Evolutionary conservation across 2,329 filamentous ascomycete genomes (phyloP), one percentile per base, ranked within the genome.

Genomic region (Aspergillus japonicus): DNA sequence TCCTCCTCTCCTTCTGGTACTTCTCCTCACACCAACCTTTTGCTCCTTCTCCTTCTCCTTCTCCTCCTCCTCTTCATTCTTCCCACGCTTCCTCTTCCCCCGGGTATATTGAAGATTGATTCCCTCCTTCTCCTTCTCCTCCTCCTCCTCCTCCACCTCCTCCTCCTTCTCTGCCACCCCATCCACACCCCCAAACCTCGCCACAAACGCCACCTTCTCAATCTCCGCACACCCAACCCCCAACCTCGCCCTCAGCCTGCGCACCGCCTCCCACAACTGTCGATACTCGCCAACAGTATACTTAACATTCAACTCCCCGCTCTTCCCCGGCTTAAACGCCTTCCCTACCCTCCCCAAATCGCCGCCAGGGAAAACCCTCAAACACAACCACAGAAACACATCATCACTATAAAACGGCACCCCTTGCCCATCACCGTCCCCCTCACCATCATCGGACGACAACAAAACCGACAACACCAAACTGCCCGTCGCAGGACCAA

Each of bases 391-490:
- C 10, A 72, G 63, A 54, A 69, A 80, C 23, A 74, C 59, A 62
- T 80, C 77, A 48, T 80, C 78, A 44, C 76, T 78, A 61, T 77
- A 80, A 50, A 80, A 80, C 0, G 78, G 77, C 1, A 75, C 60
- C 19, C 70, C 64, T 23, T 23, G 23, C 23, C 23, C 47, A 2
- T n/a, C 10, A 10, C 51, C 21, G 21, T 21, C 21, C 21, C 21
- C 60, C 0, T 71, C 67, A 3, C 64, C 71, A 35, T 35, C 33
- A 35, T 4, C 11, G 4, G 0, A 10, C 11, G 14, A 12, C 16
- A 5, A 7, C 39, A 42, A 19, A 8, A 77, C 67, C 6, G 74
- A 77, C 2, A 80, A 67, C 21, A 80, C 68, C 21, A 80, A 65
- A 1, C 78, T 78, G 2, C 76, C 77, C 1, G 78, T 80, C 6